phyloP scores from a whole-genome alignment of 2,329 filamentous ascomycete species.

The Aureobasidium vineae region DNA sequence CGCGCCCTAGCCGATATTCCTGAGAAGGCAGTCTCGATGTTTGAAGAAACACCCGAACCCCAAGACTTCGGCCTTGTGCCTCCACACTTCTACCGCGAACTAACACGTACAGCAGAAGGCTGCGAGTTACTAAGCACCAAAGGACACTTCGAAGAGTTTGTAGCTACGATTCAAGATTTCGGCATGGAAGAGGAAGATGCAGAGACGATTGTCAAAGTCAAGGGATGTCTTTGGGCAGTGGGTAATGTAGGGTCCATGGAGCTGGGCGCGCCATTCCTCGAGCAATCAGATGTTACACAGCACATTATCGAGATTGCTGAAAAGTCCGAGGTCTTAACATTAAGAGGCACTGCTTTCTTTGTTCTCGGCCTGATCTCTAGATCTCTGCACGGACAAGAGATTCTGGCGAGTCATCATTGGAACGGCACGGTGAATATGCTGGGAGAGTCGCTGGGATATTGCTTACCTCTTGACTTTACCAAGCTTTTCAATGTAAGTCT shows the following conservation, averaged over 20 bases:
- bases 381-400: conserved; percentile 88
- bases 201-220: conserved; percentile 88
- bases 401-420: conserved; percentile 87
- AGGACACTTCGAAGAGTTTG: conserved; percentile 94
- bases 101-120: conserved; percentile 88
- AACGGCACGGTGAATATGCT: conserved; percentile 82
- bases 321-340: conserved; percentile 80
- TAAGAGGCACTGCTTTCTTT: conserved; percentile 95
- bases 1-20: conserved; percentile 69
- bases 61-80: conserved; percentile 65
- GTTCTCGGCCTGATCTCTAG: conserved; percentile 89
- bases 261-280: conserved; percentile 88
- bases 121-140: conserved; percentile 88
- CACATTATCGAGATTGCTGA: conserved; percentile 88
- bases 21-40: conserved; percentile 59
- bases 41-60: conserved; percentile 49
- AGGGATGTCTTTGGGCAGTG: conserved; percentile 95
- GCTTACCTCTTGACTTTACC: conserved; percentile 74
- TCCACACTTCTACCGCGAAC: conserved; percentile 96
- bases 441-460: conserved; percentile 81
- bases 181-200: conserved; percentile 80
- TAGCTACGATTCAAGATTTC: conserved; percentile 80
- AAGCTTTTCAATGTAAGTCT: conserved; percentile 68
- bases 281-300: conserved; percentile 82
- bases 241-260: conserved; percentile 99